Evolutionary conservation across 1,139 yeast genomes (phyloP), one percentile per base, ranked within the genome.

Genomic region (Saccharomyces hybrid): DNA sequence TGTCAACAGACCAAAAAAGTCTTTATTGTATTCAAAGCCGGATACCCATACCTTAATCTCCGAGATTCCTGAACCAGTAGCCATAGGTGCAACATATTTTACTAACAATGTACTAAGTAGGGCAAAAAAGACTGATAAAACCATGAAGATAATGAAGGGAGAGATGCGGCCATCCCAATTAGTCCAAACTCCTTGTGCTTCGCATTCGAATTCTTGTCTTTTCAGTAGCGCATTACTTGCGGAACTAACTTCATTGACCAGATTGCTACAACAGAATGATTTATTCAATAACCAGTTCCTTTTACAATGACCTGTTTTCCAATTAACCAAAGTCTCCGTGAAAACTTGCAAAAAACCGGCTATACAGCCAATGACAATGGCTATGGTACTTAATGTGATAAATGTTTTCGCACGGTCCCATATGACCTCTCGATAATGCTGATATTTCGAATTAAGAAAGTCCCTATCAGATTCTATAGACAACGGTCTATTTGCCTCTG

Each of bases 61-160:
- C 4, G 97, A 86, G 50, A 95, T 95, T 0, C 99, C 99, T 2
- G 96, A 88, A 0, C 99, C 99, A 0, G 99, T 95, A 0, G 99
- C 99, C 55, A 84, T 78, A 0, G 97, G 97, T 0, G 97, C 93
- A 64, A 81, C 84, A 23, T 71, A 70, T 61, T 81, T 77, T 49
- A 95, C 97, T 48, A 89, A 68, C 13, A 77, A 69, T 0, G 95
- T 89, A 1, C 97, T 83, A 8, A 78, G 62, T 9, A 76, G 71
- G 0, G 95, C 86, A 65, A 91, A 83, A 0, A 74, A 23, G 0
- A 85, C 70, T 3, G 96, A 86, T 1, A 86, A 71, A 0, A 73
- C 11, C 2, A 89, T 76, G 66, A 83, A 91, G 1, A 81, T 65
- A 1, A 82, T 1, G 65, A 88, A 91, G 54, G 83, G 81, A 11